Evolutionary conservation across 371 early-diverging fungal species (phyloP), one percentile per base, ranked within the genome.

Genomic region (Ecytonucleospora hepatopenaei): DNA sequence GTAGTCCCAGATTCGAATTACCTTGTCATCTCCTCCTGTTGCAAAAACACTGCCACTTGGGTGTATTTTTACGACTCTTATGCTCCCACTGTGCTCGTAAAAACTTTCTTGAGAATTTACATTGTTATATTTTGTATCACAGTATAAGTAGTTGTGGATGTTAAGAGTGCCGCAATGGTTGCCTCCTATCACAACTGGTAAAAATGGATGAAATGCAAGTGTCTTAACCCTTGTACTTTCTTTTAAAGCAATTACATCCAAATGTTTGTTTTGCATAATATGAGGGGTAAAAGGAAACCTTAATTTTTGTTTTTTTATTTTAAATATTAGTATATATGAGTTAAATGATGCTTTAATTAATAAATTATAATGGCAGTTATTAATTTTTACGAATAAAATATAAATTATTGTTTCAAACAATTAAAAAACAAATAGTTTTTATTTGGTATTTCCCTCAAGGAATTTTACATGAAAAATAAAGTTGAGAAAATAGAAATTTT

Each of bases 1-100:
- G 84, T 92, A 90, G 82, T 92, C 91, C 94, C 94, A 98, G n/a
- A 98, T 88, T 77, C 93, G 92, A 75, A 97, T 90, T 75, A 91
- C 89, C 83, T 90, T 90, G 81, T 98, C 99, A 79, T 98, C 99
- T 64, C 95, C 99, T 40, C 91, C 95, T 47, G 91, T 90, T 16
- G 90, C 94, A 81, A 98, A 97, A 12, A 97, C 79, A 33, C 94
- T 91, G 71, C 94, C 92, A 2, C 90, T 86, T 12, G 90, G 90
- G 76, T 98, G 97, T 78, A 98, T 96, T 28, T 89, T 84, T 60
- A 96, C 86, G 23, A 92, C 91, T 59, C 97, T 88, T 23, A 98
- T 94, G 53, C 96, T 95, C 2, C 97, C 95, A 83, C 92, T 92
- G 77, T 96, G 95, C 73, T 94, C 97, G 65, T 91, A 89, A 78